phyloP scores from a whole-genome alignment of 2,329 filamentous ascomycete species.

The Lasiodiplodia sp. region DNA sequence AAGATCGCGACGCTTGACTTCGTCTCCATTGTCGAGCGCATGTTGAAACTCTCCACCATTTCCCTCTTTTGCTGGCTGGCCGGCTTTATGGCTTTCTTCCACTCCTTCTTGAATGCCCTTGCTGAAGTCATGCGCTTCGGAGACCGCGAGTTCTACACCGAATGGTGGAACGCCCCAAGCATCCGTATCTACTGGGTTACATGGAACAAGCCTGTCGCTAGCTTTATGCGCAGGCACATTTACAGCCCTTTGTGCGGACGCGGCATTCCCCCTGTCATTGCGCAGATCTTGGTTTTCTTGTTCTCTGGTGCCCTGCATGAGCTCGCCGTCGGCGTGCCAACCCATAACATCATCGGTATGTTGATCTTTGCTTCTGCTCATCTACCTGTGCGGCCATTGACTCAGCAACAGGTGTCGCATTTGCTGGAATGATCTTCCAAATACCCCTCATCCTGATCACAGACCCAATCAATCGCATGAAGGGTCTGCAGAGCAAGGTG shows the following conservation, averaged over 20 bases:
- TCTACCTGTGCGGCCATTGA: slow-evolving; percentile 30
- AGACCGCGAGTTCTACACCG: slow-evolving; percentile 92
- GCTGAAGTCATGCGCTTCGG: slow-evolving; percentile 90
- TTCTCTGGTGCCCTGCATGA: slow-evolving; percentile 92
- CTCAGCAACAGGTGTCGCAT: slow-evolving; percentile 76
- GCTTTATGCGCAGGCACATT: slow-evolving; percentile 94
- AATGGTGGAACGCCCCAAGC: slow-evolving; percentile 91
- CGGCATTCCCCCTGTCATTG: slow-evolving; percentile 74
- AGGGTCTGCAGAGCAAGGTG: slow-evolving; percentile 76
- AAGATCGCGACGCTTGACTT: slow-evolving; percentile 84
- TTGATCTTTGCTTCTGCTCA: not conserved
- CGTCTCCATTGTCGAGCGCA: slow-evolving; percentile 81
- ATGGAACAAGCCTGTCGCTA: slow-evolving; percentile 98
- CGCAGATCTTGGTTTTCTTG: slow-evolving; percentile 84
- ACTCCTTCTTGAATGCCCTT: slow-evolving; percentile 87
- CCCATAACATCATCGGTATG: slow-evolving; percentile 86
- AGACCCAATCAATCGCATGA: slow-evolving; percentile 78
- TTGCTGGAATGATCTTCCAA: slow-evolving; percentile 92
- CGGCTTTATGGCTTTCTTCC: slow-evolving; percentile 96
- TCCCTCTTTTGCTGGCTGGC: slow-evolving; percentile 96
- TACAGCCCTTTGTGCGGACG: slow-evolving; percentile 87
- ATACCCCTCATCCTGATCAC: slow-evolving; percentile 87
- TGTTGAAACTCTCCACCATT: slow-evolving; percentile 95
- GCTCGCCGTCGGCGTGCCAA: slow-evolving; percentile 89
- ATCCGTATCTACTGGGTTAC: slow-evolving; percentile 91